A percentile compares a stretch with the other conserved stretches of the same genome.
Conservation (phyloP, 2,329 filamentous ascomycete species). For the Aotearoamyces nothofagi region DNA sequence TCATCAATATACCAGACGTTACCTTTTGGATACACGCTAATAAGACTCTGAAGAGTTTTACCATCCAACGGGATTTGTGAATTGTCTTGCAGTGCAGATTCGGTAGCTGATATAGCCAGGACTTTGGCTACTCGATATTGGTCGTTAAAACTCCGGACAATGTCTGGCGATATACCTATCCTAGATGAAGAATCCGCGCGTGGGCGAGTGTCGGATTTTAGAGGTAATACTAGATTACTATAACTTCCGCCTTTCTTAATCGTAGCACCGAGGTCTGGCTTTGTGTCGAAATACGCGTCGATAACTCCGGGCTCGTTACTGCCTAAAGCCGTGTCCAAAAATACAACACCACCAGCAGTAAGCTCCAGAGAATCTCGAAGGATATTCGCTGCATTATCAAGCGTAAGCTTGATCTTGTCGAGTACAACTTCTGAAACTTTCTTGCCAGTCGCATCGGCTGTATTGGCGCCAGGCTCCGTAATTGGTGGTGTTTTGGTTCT, state of each 20-base stretch:
- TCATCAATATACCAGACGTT: slow-evolving; percentile 18
- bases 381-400: slow-evolving; percentile 15
- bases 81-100: slow-evolving; percentile 10
- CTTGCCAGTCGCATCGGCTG: slow-evolving; percentile 1
- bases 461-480: background rate
- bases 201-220: slow-evolving; percentile 1
- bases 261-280: too few species aligned
- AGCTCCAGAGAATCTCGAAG: slow-evolving; percentile 16
- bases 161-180: slow-evolving; percentile 2
- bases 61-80: slow-evolving; percentile 9
- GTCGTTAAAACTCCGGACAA: too few species aligned
- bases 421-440: too few species aligned
- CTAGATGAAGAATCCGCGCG: too few species aligned
- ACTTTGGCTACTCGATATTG: slow-evolving; percentile 12
- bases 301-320: slow-evolving; percentile 9
- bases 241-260: too few species aligned
- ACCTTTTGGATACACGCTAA: slow-evolving; percentile 15
- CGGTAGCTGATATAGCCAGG: slow-evolving; percentile 12
- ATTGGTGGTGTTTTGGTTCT: background rate
- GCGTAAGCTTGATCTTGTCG: slow-evolving; percentile 13
- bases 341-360: slow-evolving; percentile 14
- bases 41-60: slow-evolving; percentile 12
- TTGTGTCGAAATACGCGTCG: too few species aligned
- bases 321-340: slow-evolving; percentile 13
- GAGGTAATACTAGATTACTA: too few species aligned